Evolutionary conservation across 768 basidiomycete species (phyloP), one percentile per base, ranked within the genome.

Genomic region (Lactarius quietus): DNA sequence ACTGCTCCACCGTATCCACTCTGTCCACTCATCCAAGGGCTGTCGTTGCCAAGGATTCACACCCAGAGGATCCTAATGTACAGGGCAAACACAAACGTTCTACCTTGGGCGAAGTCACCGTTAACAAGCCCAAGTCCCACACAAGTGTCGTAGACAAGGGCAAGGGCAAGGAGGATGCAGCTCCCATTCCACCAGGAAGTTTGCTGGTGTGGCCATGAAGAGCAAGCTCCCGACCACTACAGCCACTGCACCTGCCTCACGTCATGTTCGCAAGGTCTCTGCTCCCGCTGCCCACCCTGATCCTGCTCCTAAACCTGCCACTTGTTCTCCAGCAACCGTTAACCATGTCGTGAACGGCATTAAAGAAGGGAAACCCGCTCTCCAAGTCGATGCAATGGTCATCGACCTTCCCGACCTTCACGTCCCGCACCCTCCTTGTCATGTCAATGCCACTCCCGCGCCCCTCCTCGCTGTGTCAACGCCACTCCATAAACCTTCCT

Each of bases 51-150:
- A 77, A 79, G 6, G 76, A 79, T 51, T 76, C 81, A 71, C 80
- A 68, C 74, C 76, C 67, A 81, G 70, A 74, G 26, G 84, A 87
- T 51, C 76, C 77, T 17, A 75, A 78, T 23, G 77, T 79, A 3
- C 81, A 81, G 54, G 84, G 82, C 38, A 90, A 90, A 73, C 83
- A 89, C 62, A 92, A 92, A 74, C 87, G 91, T 23, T 86, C 87
- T 57, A 89, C 86, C 0, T 79, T 93, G 48, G 83, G 84, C 18
- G 92, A 93, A 72, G 87, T 92, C 66, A 85, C 86, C 71, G 85
- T 84, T 70, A 80, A 80, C 67, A 79, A 78, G 66, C 71, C 71
- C 57, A 74, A 74, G 57, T 68, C 53, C 63, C 83, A 81, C 38
- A 72, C 66, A 0, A 61, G 70, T 8, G 72, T 71, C 59, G 73